Evolutionary conservation across 75 land plant genomes (phyloP).

Genomic region (Cryptomeria japonica): DNA sequence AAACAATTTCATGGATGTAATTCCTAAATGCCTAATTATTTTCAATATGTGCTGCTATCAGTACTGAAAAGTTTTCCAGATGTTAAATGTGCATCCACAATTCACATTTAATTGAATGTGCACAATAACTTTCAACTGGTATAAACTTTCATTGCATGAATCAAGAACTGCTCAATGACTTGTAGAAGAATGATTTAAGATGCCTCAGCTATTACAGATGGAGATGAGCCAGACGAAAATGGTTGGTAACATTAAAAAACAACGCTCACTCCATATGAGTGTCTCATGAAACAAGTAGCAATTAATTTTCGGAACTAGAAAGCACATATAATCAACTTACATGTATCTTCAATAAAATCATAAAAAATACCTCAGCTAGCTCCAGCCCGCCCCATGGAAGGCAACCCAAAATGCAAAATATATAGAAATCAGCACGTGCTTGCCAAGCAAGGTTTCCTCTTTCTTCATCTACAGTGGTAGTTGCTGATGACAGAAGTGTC

Average conservation of each 20-base stretch:
- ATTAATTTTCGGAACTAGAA: neutral
- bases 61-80: neutral
- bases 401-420: conserved; percentile 85
- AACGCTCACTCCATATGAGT: neutral
- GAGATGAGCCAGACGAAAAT: neutral
- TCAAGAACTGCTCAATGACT: neutral
- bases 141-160: neutral
- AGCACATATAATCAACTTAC: neutral
- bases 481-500: conserved; percentile 91
- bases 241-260: neutral
- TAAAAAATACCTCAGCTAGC: conserved; percentile 69
- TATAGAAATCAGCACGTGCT: conserved; percentile 92
- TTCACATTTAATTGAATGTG: neutral
- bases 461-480: conserved; percentile 96
- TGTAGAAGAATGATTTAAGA: neutral
- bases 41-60: neutral
- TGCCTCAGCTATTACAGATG: neutral
- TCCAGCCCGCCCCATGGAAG: conserved; percentile 97
- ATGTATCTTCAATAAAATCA: neutral
- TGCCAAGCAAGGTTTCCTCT: conserved; percentile 97
- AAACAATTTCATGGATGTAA: neutral
- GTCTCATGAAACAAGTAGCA: neutral
- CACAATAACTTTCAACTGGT: neutral
- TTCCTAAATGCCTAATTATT: neutral
- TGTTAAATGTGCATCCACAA: neutral